A percentile compares a stretch with the other conserved stretches of the same genome.
Evolutionary conservation across 2,329 filamentous ascomycete genomes (phyloP).

Genomic region (Ascochyta lentis): DNA sequence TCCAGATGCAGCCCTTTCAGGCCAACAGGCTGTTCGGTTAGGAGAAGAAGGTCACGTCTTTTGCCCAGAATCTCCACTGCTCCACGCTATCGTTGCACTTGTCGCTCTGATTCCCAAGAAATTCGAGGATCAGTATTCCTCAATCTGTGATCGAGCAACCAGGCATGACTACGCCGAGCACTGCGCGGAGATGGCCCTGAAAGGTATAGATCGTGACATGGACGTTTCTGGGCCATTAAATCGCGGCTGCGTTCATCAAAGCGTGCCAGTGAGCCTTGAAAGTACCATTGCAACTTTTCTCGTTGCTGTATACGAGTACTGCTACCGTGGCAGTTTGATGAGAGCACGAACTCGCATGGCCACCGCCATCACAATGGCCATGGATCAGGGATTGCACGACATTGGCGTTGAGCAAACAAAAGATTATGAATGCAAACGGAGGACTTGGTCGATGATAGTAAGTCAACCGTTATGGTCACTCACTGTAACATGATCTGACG

Average conservation of each 20-base stretch:
- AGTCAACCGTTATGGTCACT: not conserved
- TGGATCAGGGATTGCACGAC: slow-evolving; percentile 10
- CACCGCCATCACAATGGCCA: slow-evolving; percentile 12
- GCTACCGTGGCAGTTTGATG: slow-evolving; percentile 9
- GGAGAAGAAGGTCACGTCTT: not conserved
- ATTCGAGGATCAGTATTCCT: not conserved
- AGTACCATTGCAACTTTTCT: slow-evolving; percentile 6
- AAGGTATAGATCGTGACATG: slow-evolving; percentile 8
- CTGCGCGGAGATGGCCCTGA: not conserved
- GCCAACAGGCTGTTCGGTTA: not conserved
- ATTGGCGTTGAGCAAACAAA: not conserved
- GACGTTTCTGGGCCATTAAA: not conserved
- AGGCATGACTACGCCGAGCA: slow-evolving; percentile 1
- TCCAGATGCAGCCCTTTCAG: not conserved
- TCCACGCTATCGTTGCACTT: slow-evolving; percentile 5
- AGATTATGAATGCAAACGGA: slow-evolving; percentile 2
- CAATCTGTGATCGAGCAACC: not conserved
- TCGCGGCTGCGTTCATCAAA: not conserved
- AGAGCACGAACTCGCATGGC: slow-evolving; percentile 11
- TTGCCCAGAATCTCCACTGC: slow-evolving; percentile 1
- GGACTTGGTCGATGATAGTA: slow-evolving; percentile 12
- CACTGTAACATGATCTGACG: not conserved
- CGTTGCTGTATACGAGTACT: slow-evolving; percentile 10
- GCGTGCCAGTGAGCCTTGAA: slow-evolving; percentile 7
- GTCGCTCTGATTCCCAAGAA: not conserved